Conservation (phyloP, 2,329 filamentous ascomycete species). For the Fusarium nodosum region DNA sequence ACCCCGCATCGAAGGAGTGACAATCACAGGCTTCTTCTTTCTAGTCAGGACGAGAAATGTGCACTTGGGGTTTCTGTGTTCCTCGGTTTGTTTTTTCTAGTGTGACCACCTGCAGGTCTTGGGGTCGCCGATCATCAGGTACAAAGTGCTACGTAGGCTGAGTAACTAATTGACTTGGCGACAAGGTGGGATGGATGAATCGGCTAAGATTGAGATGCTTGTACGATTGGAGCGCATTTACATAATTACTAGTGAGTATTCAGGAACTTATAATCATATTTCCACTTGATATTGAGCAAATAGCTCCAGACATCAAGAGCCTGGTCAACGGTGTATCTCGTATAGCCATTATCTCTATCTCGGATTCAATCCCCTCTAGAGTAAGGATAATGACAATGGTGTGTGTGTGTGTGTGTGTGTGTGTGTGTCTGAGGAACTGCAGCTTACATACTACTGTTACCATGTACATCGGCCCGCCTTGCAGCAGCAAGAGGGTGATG, state of each 20-base stretch:
- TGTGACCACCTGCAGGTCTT: conserved; percentile 40
- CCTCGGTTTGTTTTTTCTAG: conserved; percentile 38
- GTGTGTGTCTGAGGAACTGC: background rate
- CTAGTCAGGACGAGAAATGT: conserved; percentile 5
- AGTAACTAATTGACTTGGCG: background rate
- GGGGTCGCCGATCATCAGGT: conserved; percentile 40
- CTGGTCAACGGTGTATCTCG: background rate
- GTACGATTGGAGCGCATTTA: conserved; percentile 1
- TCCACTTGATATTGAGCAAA: background rate
- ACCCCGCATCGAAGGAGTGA: conserved; percentile 27
- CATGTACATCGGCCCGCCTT: conserved; percentile 33
- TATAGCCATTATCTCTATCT: background rate
- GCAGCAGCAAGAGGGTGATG: conserved; percentile 30
- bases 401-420: background rate
- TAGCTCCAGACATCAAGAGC: background rate
- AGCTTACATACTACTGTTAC: background rate
- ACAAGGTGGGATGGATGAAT: conserved; percentile 1
- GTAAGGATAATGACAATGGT: conserved; percentile 8
- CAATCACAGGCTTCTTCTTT: conserved; percentile 40
- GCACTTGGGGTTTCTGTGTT: conserved; percentile 15
- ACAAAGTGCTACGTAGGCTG: conserved; percentile 17
- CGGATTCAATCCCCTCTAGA: background rate
- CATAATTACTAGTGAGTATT: background rate
- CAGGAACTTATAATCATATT: background rate
- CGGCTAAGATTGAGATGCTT: background rate